Evolutionary conservation across 441 rosid genomes (phyloP).

Genomic region (Jatropha podagrica): DNA sequence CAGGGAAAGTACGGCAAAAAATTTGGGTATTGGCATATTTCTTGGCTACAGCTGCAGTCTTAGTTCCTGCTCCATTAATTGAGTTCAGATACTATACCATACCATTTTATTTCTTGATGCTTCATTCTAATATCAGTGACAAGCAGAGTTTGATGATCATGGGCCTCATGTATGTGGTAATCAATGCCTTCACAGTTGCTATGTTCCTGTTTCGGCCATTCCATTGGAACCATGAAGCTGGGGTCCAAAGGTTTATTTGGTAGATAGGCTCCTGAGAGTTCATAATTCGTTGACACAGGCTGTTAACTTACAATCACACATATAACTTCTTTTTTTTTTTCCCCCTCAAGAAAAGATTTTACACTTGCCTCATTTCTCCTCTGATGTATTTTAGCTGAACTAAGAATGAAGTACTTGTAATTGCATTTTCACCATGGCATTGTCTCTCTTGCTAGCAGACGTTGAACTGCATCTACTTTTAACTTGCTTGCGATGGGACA

Average conservation of each 20-base stretch:
- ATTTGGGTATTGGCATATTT: constrained; percentile 69
- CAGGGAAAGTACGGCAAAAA: constrained; percentile 55
- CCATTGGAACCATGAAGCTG: constrained; percentile 76
- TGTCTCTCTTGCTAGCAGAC: not conserved
- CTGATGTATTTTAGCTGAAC: not conserved
- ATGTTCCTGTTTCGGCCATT: constrained; percentile 82
- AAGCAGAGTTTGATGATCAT: constrained; percentile 44
- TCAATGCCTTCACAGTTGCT: constrained; percentile 60
- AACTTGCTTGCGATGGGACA: not conserved
- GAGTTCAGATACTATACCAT: constrained; percentile 91
- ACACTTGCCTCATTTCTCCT: not conserved
- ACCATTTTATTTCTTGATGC: constrained; percentile 66
- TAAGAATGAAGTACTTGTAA: not conserved
- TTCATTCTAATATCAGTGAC: constrained; percentile 44
- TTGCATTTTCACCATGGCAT: not conserved
- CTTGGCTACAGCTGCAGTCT: constrained; percentile 70
- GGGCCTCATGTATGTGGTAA: constrained; percentile 41
- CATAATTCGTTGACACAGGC: not conserved
- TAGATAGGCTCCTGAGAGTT: constrained; percentile 25
- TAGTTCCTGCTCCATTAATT: constrained; percentile 83
- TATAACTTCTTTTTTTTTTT: not conserved
- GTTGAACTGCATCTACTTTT: not conserved
- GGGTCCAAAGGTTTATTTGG: constrained; percentile 92
- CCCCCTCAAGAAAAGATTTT: not conserved
- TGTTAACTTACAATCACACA: not conserved